phyloP scores from a whole-genome alignment of 163 green algal genomes.

The Scenedesmus sp. region DNA sequence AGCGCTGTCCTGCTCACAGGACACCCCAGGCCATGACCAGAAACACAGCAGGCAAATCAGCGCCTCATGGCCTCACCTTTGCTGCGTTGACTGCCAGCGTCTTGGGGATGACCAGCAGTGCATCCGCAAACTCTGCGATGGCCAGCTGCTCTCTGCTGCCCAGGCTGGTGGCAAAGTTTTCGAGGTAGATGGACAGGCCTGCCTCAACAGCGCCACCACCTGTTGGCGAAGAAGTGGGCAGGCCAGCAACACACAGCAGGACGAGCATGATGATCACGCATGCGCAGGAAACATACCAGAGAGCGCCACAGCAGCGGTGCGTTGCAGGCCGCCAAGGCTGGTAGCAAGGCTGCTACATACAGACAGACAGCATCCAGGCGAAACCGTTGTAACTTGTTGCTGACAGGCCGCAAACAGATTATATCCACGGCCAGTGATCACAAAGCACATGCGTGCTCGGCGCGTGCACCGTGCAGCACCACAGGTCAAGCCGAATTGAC shows the following conservation, averaged over 20 bases:
- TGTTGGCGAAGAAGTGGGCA: slow-evolving; percentile 18
- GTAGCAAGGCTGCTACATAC: slow-evolving; percentile 96
- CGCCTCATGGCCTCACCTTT: slow-evolving; percentile 67
- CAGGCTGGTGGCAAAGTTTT: slow-evolving; percentile 96
- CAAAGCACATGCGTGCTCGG: too few relatives aligned
- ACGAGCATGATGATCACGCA: too few relatives aligned
- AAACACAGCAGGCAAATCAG: not conserved
- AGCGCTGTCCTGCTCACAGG: too few relatives aligned
- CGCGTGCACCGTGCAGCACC: too few relatives aligned
- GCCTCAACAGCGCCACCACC: slow-evolving; percentile 98
- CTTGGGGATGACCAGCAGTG: slow-evolving; percentile 98
- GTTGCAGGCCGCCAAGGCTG: slow-evolving; percentile 84
- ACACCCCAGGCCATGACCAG: not conserved
- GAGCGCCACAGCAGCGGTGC: too few relatives aligned
- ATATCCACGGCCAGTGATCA: too few relatives aligned
- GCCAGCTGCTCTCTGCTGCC: slow-evolving; percentile 97
- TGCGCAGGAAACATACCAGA: not conserved
- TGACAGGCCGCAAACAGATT: slow-evolving; percentile 29
- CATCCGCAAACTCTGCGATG: slow-evolving; percentile 97
- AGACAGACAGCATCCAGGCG: slow-evolving; percentile 94
- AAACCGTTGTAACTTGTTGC: too few relatives aligned
- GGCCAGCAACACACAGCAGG: too few relatives aligned
- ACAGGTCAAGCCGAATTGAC: too few relatives aligned
- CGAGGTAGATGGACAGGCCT: slow-evolving; percentile 96
- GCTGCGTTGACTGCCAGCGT: slow-evolving; percentile 98